Percentiles rank a stretch among this genome's conserved stretches.
Conservation (phyloP, 495 filamentous ascomycete species). For the Cercophora newfieldiana region DNA sequence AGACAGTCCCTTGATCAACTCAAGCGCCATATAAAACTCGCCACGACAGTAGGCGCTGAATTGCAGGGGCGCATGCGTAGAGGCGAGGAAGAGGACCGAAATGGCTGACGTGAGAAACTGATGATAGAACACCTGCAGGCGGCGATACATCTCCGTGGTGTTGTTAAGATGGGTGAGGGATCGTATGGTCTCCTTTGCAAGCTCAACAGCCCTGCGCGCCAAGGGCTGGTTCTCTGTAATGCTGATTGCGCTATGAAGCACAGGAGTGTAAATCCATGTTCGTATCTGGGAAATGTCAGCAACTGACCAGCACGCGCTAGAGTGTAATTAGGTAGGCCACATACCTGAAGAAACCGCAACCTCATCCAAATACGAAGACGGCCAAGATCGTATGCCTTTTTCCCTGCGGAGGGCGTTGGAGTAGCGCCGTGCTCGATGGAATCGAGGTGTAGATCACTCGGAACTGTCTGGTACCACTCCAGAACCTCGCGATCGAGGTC, state of each 20-base stretch:
- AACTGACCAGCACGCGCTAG: no score
- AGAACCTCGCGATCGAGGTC: conserved; percentile 75
- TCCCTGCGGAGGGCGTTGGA: conserved; percentile 21
- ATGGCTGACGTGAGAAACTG: conserved; percentile 82
- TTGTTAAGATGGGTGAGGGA: conserved; percentile 73
- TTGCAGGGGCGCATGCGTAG: conserved; percentile 74
- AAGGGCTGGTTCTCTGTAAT: conserved; percentile 69
- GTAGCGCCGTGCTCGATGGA: conserved; percentile 23
- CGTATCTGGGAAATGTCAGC: conserved; percentile 50
- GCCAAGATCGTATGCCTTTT: conserved; percentile 50
- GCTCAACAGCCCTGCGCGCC: conserved; percentile 69
- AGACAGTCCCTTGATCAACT: conserved; percentile 77
- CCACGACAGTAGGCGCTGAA: conserved; percentile 74
- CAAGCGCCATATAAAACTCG: conserved; percentile 85
- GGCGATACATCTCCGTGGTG: conserved; percentile 77
- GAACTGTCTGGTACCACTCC: conserved; percentile 65
- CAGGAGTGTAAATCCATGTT: conserved; percentile 77
- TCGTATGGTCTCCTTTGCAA: conserved; percentile 79
- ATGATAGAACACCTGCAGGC: conserved; percentile 80
- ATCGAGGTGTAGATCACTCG: conserved; percentile 36
- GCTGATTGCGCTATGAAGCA: conserved; percentile 72
- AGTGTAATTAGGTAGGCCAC: not conserved
- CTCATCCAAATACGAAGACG: conserved; percentile 61
- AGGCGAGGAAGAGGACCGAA: conserved; percentile 79
- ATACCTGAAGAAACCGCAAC: conserved; percentile 70